These are phyloP conservation scores for Benincasa hispida DNA, from an alignment of 306 rosid genomes.

Conservation along the genomic window DNA sequence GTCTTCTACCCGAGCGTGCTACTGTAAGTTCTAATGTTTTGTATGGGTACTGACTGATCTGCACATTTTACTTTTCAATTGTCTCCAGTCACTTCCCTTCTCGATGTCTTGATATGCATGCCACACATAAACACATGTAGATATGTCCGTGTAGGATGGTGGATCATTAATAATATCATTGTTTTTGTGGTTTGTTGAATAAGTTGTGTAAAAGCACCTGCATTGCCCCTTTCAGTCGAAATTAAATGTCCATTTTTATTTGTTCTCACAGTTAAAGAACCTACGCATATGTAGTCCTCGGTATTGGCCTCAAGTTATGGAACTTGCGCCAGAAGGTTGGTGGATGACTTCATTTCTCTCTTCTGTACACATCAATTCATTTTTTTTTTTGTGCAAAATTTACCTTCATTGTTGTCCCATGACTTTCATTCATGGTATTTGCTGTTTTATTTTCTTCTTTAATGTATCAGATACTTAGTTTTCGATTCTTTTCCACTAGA, in stretches of 20 bases:
- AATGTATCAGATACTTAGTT: not conserved
- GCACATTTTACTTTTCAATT: not conserved
- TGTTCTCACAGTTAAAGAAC: conserved; percentile 56
- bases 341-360: not conserved
- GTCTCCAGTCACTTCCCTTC: not conserved
- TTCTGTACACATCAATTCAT: not conserved
- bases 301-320: conserved; percentile 85
- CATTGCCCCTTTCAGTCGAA: not conserved
- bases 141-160: not conserved
- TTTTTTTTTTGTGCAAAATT: not conserved
- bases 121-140: not conserved
- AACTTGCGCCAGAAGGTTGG: conserved; percentile 69
- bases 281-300: conserved; percentile 89
- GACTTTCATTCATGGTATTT: not conserved
- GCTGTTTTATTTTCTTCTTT: not conserved
- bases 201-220: not conserved
- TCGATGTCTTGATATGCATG: not conserved
- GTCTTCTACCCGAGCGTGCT: conserved; percentile 88
- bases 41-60: not conserved
- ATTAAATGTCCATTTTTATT: conserved; percentile 2
- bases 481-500: conserved; percentile 31
- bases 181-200: not conserved
- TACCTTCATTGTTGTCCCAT: not conserved
- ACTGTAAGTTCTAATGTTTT: conserved; percentile 45
- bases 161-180: not conserved